These are phyloP conservation scores for Apiospora saccharicola DNA, from an alignment of 2,329 filamentous ascomycete genomes.

Conservation along the genomic window DNA sequence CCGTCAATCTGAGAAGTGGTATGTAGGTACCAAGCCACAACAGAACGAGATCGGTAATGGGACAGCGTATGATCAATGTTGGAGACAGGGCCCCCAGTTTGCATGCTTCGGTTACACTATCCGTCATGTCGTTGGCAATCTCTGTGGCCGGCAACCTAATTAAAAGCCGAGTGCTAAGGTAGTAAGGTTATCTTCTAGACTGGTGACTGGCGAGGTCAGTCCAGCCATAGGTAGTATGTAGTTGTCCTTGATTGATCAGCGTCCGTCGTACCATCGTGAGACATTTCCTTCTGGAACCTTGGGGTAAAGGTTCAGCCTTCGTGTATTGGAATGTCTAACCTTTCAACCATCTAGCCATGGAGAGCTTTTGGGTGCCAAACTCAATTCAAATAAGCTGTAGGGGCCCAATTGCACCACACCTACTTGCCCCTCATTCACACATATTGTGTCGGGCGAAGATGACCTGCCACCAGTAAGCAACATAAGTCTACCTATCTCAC, in stretches of 20 bases:
- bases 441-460: conserved; percentile 5
- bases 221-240: neutral
- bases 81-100: conserved; percentile 11
- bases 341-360: neutral
- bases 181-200: neutral
- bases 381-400: conserved; percentile 1
- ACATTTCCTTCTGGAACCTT: conserved; percentile 12
- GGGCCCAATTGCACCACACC: neutral
- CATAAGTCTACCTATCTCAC: neutral
- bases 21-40: conserved; percentile 15
- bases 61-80: conserved; percentile 10
- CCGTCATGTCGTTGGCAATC: conserved; percentile 5
- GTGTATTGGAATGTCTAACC: neutral
- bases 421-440: neutral
- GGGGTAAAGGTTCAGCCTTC: conserved; percentile 11
- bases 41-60: neutral
- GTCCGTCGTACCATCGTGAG: conserved; percentile 3
- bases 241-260: conserved; percentile 9
- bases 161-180: conserved; percentile 1
- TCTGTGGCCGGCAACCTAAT: conserved; percentile 12
- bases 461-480: neutral
- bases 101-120: conserved; percentile 10
- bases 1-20: conserved; percentile 7
- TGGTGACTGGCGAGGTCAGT: neutral
- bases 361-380: conserved; percentile 1